phyloP scores from a whole-genome alignment of 306 rosid genomes.

The Ormosia emarginata region DNA sequence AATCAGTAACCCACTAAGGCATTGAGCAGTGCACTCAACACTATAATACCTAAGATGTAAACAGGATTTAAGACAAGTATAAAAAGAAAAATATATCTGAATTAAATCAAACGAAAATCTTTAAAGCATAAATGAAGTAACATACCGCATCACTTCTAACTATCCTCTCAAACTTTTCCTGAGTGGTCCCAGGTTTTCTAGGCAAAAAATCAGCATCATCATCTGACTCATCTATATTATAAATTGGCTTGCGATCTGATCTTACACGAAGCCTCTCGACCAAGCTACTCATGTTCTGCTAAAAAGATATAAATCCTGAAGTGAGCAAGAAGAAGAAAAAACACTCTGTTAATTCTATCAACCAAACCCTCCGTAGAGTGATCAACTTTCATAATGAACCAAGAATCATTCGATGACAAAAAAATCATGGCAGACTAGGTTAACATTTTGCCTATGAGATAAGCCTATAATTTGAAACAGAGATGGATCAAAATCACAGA shows the following conservation, averaged over 20 bases:
- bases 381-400: slow-evolving; percentile 1
- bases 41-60: not conserved
- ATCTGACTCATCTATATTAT: slow-evolving; percentile 87
- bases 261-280: slow-evolving; percentile 98
- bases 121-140: slow-evolving; percentile 19
- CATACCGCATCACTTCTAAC: slow-evolving; percentile 79
- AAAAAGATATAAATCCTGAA: slow-evolving; percentile 1
- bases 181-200: slow-evolving; percentile 49
- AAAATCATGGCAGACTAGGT: not conserved
- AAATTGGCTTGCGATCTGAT: slow-evolving; percentile 87
- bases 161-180: slow-evolving; percentile 71
- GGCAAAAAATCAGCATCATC: slow-evolving; percentile 75
- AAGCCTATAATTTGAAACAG: not conserved
- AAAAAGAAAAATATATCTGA: not conserved
- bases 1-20: not conserved
- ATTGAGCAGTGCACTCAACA: slow-evolving; percentile 15
- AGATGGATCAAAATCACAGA: not conserved
- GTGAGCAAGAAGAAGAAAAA: slow-evolving; percentile 14
- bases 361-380: not conserved
- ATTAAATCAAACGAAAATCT: not conserved
- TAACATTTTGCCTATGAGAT: not conserved
- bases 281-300: slow-evolving; percentile 90
- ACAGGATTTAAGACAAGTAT: not conserved
- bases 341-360: not conserved
- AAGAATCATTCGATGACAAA: not conserved